A percentile compares a stretch with the other conserved stretches of the same genome.
These are phyloP conservation scores for Pseudocercospora musae DNA, from an alignment of 2,329 filamentous ascomycete genomes.

Conservation along the genomic window DNA sequence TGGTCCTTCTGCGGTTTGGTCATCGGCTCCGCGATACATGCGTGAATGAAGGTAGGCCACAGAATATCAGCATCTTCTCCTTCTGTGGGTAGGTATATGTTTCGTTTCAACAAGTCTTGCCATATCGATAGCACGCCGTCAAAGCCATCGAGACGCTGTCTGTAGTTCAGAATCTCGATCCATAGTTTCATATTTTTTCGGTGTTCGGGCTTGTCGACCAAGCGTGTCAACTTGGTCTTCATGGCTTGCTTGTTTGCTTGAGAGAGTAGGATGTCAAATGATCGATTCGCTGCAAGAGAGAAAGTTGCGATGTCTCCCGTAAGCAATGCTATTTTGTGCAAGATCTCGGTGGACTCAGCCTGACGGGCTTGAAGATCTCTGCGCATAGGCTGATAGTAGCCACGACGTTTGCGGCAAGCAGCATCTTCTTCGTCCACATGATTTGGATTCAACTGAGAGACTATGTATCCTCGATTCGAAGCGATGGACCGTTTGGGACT, in stretches of 20 bases:
- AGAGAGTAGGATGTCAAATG: slow-evolving; percentile 26
- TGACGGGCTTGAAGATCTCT: neutral
- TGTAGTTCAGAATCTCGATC: slow-evolving; percentile 41
- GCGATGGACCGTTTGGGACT: neutral
- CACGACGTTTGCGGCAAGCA: neutral
- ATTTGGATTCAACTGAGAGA: neutral
- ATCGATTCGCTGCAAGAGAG: neutral
- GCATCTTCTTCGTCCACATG: neutral
- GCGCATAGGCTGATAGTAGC: neutral
- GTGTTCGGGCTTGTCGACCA: slow-evolving; percentile 35
- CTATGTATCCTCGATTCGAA: neutral
- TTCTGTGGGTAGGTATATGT: slow-evolving; percentile 40
- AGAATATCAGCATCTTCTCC: slow-evolving; percentile 41
- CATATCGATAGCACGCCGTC: slow-evolving; percentile 45
- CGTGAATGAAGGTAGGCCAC: slow-evolving; percentile 46
- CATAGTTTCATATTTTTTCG: slow-evolving; percentile 38
- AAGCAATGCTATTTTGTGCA: slow-evolving; percentile 14
- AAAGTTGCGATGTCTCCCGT: neutral
- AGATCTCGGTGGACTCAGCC: slow-evolving; percentile 10
- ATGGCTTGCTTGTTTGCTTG: slow-evolving; percentile 31
- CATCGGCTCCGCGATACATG: slow-evolving; percentile 27
- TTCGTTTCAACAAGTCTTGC: slow-evolving; percentile 37
- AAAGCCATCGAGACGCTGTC: slow-evolving; percentile 41
- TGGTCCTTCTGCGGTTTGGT: neutral
- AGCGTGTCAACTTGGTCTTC: slow-evolving; percentile 18